These are phyloP conservation scores for Bryum argenteum DNA, from an alignment of 225 moss, liverwort and hornwort species.

Conservation along the genomic window DNA sequence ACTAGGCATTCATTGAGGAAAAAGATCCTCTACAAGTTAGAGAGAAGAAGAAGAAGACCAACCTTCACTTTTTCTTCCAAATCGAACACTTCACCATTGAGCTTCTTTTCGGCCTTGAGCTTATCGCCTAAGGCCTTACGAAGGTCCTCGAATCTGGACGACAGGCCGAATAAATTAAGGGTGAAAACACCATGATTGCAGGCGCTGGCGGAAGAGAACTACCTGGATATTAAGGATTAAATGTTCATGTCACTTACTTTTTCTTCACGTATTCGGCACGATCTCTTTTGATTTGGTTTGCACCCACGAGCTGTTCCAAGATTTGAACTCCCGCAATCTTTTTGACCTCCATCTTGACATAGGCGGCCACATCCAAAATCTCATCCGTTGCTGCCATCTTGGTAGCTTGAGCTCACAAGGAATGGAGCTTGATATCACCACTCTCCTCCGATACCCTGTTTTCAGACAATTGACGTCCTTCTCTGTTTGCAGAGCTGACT, in stretches of 20 bases:
- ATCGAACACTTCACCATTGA: constrained; percentile 49
- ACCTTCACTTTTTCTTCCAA: constrained; percentile 75
- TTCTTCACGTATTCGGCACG: constrained; percentile 43
- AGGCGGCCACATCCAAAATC: constrained; percentile 31
- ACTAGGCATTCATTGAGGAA: neutral
- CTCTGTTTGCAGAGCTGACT: neutral
- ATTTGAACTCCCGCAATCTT: constrained; percentile 56
- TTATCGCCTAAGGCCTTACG: constrained; percentile 53
- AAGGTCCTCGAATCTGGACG: constrained; percentile 61
- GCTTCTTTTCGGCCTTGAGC: constrained; percentile 46
- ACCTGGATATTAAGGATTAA: neutral
- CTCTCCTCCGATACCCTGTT: neutral
- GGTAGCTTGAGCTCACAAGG: neutral
- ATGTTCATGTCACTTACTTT: constrained; percentile 41
- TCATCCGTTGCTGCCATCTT: constrained; percentile 21
- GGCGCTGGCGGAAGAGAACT: neutral
- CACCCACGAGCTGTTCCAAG: constrained; percentile 65
- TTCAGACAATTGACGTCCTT: neutral
- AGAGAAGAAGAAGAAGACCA: neutral
- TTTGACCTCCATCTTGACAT: constrained; percentile 37
- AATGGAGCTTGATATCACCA: neutral
- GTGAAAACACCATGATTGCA: neutral
- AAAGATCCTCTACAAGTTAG: neutral
- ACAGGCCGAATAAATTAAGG: neutral
- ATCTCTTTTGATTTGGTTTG: constrained; percentile 61